phyloP scores from a whole-genome alignment of 1,284 basidiomycete genomes.

The Rhodotorula sp. region DNA sequence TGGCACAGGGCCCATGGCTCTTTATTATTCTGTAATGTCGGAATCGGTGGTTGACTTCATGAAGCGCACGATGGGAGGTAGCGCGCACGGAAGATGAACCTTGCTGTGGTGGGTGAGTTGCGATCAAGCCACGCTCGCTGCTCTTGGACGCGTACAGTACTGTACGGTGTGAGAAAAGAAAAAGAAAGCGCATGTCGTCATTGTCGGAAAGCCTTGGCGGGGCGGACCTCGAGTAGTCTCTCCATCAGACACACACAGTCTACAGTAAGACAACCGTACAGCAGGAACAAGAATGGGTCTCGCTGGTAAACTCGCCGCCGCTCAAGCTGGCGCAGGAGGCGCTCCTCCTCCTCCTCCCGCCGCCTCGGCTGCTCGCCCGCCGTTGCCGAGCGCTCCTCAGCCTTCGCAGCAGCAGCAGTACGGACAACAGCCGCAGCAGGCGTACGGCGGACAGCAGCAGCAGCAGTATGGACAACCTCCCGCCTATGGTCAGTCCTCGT shows the following conservation, averaged over 20 bases:
- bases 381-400: neutral
- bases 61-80: too few relatives aligned
- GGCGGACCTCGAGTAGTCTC: neutral
- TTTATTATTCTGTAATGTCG: too few relatives aligned
- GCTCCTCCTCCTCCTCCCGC: neutral
- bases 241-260: neutral
- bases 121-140: too few relatives aligned
- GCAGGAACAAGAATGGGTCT: neutral
- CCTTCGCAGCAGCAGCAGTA: constrained; percentile 3
- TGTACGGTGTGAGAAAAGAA: too few relatives aligned
- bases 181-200: neutral
- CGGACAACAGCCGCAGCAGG: neutral
- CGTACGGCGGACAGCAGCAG: neutral
- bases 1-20: too few relatives aligned
- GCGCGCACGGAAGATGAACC: too few relatives aligned
- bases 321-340: neutral
- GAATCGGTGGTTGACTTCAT: too few relatives aligned
- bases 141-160: too few relatives aligned
- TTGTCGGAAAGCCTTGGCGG: neutral
- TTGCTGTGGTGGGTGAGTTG: too few relatives aligned
- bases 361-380: too few relatives aligned
- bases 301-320: constrained; percentile 1
- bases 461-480: neutral
- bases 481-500: neutral
- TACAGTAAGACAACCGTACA: too few relatives aligned